Evolutionary conservation across 108 stramenopile genomes (phyloP).

Genomic region (Cyclotella cryptica): DNA sequence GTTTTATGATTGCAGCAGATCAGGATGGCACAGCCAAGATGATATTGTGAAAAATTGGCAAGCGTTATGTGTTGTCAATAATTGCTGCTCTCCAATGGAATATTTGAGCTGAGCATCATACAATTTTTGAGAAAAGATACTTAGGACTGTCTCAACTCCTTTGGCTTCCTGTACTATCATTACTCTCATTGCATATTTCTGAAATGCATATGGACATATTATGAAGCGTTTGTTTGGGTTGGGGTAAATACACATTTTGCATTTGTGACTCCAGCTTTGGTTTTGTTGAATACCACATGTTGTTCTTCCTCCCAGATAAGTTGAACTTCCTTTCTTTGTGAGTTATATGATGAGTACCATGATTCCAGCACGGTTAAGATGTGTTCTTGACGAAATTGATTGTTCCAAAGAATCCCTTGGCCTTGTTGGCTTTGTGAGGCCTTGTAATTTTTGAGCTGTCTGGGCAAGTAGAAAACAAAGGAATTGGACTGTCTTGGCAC

Average conservation of each 20-base stretch:
- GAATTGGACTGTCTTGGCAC: conserved; percentile 23
- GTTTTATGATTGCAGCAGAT: conserved; percentile 17
- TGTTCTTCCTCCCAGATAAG: conserved; percentile 12
- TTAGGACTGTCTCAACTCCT: conserved; percentile 5
- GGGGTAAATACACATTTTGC: conserved; percentile 34
- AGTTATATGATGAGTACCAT: conserved; percentile 33
- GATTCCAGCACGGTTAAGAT: conserved; percentile 23
- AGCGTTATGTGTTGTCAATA: conserved; percentile 39
- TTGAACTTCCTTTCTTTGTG: conserved; percentile 13
- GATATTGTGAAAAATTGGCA: conserved; percentile 23
- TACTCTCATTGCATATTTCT: conserved; percentile 47
- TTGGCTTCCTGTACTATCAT: conserved; percentile 34
- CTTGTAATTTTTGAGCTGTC: conserved; percentile 2
- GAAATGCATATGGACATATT: conserved; percentile 53
- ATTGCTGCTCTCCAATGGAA: conserved; percentile 50
- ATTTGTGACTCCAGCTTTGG: conserved; percentile 9
- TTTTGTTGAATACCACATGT: background rate
- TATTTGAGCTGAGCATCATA: conserved; percentile 51
- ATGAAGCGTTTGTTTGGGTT: conserved; percentile 43
- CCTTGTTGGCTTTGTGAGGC: conserved; percentile 29
- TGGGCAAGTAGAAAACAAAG: conserved; percentile 18
- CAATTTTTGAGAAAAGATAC: conserved; percentile 37
- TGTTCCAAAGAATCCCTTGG: conserved; percentile 35
- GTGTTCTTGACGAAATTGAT: conserved; percentile 45
- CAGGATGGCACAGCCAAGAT: conserved; percentile 15